Conservation (phyloP, 495 filamentous ascomycete species). For the Amphirosellinia nigrospora region DNA sequence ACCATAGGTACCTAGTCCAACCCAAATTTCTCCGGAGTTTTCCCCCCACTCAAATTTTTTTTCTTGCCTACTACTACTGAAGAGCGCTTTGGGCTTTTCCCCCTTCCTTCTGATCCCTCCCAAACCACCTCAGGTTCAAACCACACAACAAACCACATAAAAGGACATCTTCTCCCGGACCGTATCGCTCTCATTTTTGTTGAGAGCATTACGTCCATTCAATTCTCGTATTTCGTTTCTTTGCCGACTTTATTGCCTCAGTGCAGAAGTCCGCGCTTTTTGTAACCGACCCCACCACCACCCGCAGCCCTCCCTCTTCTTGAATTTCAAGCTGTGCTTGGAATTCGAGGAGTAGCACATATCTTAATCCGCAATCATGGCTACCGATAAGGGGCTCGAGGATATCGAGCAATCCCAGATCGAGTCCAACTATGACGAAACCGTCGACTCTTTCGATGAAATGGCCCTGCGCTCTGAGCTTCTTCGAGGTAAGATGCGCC, state of each 20-base stretch:
- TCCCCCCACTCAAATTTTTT: constrained; percentile 45
- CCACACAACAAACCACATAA: constrained; percentile 34
- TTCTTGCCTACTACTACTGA: constrained; percentile 28
- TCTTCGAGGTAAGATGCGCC: constrained; percentile 78
- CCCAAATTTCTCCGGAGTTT: constrained; percentile 40
- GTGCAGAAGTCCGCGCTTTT: constrained; percentile 48
- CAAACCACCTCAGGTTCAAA: constrained; percentile 40
- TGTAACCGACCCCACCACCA: constrained; percentile 52
- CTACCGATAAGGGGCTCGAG: constrained; percentile 94
- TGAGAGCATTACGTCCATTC: constrained; percentile 51
- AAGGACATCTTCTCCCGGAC: constrained; percentile 39
- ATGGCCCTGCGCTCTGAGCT: constrained; percentile 97
- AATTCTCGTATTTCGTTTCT: constrained; percentile 46
- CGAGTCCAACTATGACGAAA: constrained; percentile 99
- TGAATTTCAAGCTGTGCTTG: constrained; percentile 70
- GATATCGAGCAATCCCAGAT: constrained; percentile 90
- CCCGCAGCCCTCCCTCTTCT: constrained; percentile 46
- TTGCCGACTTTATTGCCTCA: constrained; percentile 47
- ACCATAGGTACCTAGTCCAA: constrained; percentile 7
- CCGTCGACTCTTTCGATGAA: constrained; percentile 96
- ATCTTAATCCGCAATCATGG: constrained; percentile 83
- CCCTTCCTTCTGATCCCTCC: constrained; percentile 39
- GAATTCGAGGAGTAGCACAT: constrained; percentile 66
- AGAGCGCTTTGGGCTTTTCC: constrained; percentile 33
- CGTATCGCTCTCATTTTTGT: constrained; percentile 52